Percentiles rank a stretch among this genome's conserved stretches.
phyloP scores from a whole-genome alignment of 192 early-diverging fungal genomes.

The Coemansia furcata region DNA sequence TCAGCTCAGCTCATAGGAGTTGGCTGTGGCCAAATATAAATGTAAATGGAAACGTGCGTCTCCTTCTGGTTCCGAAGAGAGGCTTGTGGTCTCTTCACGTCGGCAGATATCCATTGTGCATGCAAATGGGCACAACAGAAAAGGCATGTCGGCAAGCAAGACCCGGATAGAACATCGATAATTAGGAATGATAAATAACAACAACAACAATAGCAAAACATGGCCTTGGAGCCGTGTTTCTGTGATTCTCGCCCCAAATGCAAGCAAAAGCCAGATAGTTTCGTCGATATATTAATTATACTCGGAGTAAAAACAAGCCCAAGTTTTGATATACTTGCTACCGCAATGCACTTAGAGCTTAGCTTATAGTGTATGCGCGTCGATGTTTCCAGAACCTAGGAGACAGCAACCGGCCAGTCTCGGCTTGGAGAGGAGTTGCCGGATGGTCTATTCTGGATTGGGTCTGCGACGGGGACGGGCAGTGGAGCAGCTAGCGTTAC shows the following conservation, averaged over 20 bases:
- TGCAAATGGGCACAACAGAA: background rate
- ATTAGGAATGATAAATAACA: background rate
- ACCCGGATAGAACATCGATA: background rate
- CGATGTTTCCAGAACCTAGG: slow-evolving; percentile 1
- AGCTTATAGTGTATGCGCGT: background rate
- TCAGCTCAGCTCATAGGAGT: background rate
- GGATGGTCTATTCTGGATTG: slow-evolving; percentile 5
- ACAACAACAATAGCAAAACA: background rate
- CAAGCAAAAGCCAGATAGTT: background rate
- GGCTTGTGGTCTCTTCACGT: background rate
- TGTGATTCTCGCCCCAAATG: background rate
- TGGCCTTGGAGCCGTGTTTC: background rate
- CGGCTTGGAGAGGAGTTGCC: slow-evolving; percentile 26
- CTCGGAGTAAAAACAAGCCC: background rate
- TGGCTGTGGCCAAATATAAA: background rate
- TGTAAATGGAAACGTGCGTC: slow-evolving; percentile 10
- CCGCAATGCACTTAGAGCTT: background rate
- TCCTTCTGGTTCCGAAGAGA: slow-evolving; percentile 12
- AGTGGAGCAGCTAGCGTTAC: slow-evolving; percentile 32
- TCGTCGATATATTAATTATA: slow-evolving; percentile 1
- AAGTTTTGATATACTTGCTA: background rate
- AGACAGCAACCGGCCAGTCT: slow-evolving; percentile 47
- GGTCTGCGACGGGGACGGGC: background rate
- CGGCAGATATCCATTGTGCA: background rate
- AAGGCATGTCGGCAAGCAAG: background rate